Conservation (phyloP, 148 eudicot genomes). For the Selenicereus undatus region DNA sequence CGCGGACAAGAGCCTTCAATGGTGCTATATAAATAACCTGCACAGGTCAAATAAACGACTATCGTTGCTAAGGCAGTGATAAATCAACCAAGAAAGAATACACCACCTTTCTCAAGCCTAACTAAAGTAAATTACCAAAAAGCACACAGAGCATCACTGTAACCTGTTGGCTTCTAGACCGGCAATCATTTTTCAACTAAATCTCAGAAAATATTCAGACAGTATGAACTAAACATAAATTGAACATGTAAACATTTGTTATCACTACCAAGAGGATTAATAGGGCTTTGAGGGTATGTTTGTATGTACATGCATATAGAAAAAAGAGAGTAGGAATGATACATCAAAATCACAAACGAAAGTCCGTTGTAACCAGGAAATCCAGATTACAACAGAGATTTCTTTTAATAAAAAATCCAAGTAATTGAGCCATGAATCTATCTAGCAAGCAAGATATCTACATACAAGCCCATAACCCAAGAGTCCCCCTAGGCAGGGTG, state of each 20-base stretch:
- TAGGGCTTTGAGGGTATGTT: background rate
- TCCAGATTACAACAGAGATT: background rate
- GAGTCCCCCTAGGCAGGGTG: too few relatives aligned
- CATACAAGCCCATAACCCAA: too few relatives aligned
- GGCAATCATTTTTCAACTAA: background rate
- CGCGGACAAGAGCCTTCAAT: constrained; percentile 93
- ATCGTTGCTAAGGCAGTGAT: background rate
- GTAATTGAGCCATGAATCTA: background rate
- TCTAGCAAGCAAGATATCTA: background rate
- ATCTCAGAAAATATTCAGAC: background rate
- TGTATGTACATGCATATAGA: background rate
- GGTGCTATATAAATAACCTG: constrained; percentile 98
- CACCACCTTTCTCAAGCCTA: constrained; percentile 5
- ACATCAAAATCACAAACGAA: background rate
- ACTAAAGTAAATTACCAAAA: background rate
- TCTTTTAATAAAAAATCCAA: background rate
- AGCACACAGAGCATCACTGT: background rate
- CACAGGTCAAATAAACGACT: constrained; percentile 16
- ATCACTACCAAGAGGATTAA: background rate
- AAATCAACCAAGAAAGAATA: background rate
- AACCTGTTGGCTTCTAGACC: background rate
- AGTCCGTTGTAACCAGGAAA: background rate
- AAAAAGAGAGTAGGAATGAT: background rate
- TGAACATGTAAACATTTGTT: background rate
- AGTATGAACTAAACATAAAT: background rate